Conservation (phyloP, 352 stramenopile species). For the Phytophthora capsici region DNA sequence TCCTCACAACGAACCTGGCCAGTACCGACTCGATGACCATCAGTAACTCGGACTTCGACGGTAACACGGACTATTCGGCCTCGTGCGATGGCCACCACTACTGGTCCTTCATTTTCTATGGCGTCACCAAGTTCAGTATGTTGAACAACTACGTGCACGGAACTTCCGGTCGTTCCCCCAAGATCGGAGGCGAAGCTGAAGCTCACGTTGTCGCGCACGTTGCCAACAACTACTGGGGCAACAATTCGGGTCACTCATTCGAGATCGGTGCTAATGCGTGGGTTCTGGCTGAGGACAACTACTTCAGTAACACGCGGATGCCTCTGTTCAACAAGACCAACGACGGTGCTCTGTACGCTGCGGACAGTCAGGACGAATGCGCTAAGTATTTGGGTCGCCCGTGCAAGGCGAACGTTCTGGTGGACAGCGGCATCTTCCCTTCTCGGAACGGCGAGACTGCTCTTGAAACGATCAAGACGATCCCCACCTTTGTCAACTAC, state of each 20-base stretch:
- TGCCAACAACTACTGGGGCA: slow-evolving; percentile 49
- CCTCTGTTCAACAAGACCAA: slow-evolving; percentile 17
- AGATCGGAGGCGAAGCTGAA: slow-evolving; percentile 25
- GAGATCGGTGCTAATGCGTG: slow-evolving; percentile 38
- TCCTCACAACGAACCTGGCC: slow-evolving; percentile 35
- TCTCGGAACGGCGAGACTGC: slow-evolving; percentile 23
- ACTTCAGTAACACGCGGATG: slow-evolving; percentile 42
- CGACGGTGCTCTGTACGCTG: slow-evolving; percentile 23
- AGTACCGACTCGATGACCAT: slow-evolving; percentile 44
- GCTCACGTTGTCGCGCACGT: slow-evolving; percentile 34
- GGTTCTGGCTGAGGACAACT: slow-evolving; percentile 50
- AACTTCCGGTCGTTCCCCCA: slow-evolving; percentile 32
- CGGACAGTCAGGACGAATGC: slow-evolving; percentile 16
- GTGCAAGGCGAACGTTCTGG: slow-evolving; percentile 27
- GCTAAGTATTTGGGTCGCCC: slow-evolving; percentile 23
- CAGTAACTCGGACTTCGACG: slow-evolving; percentile 58
- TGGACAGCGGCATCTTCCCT: slow-evolving; percentile 24
- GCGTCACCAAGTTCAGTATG: slow-evolving; percentile 36
- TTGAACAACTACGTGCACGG: slow-evolving; percentile 44
- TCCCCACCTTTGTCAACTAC: slow-evolving; percentile 13
- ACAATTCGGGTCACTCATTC: slow-evolving; percentile 51
- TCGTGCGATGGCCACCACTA: slow-evolving; percentile 53
- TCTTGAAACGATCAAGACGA: slow-evolving; percentile 19
- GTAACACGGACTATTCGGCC: slow-evolving; percentile 37
- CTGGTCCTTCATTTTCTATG: slow-evolving; percentile 44